These are phyloP conservation scores for Lentinus tigrinus DNA, from an alignment of 768 basidiomycete genomes.

Conservation along the genomic window DNA sequence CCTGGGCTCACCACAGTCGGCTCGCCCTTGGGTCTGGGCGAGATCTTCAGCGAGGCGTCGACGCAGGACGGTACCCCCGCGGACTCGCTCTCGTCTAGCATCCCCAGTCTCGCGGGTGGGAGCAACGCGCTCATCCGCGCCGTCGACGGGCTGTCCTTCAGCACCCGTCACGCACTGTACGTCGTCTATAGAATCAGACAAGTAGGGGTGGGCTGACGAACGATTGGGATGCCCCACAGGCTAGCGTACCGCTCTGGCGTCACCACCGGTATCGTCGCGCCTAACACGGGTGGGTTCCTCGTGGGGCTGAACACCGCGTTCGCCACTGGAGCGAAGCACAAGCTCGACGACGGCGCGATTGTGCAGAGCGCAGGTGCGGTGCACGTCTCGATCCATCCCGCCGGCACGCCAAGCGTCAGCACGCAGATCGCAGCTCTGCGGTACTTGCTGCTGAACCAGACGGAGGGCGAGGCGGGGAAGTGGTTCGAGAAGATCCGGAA, in stretches of 20 bases:
- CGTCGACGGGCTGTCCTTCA: conserved; percentile 66
- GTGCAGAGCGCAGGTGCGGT: conserved; percentile 63
- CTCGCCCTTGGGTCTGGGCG: conserved; percentile 63
- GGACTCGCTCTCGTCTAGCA: conserved; percentile 40
- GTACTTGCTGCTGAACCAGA: conserved; percentile 43
- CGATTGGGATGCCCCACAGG: conserved; percentile 40
- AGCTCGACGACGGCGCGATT: conserved; percentile 62
- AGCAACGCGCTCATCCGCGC: conserved; percentile 49
- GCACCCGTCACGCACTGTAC: too few species aligned
- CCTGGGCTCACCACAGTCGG: conserved; percentile 65
- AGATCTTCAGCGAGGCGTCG: conserved; percentile 62
- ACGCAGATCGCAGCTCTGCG: conserved; percentile 67
- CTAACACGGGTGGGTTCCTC: conserved; percentile 53
- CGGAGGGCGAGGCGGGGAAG: conserved; percentile 39
- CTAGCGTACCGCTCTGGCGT: conserved; percentile 78
- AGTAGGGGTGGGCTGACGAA: too few species aligned
- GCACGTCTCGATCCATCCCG: conserved; percentile 59
- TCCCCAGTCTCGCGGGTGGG: conserved; percentile 37
- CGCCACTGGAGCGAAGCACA: conserved; percentile 54
- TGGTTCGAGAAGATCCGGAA: conserved; percentile 44
- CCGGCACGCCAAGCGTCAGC: conserved; percentile 50
- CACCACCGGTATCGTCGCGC: conserved; percentile 64
- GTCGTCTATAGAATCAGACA: too few species aligned
- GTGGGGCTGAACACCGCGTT: conserved; percentile 64
- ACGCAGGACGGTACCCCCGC: conserved; percentile 51